Conservation (phyloP, 805 yeast genomes). For the Suhomyces kilbournensis region DNA sequence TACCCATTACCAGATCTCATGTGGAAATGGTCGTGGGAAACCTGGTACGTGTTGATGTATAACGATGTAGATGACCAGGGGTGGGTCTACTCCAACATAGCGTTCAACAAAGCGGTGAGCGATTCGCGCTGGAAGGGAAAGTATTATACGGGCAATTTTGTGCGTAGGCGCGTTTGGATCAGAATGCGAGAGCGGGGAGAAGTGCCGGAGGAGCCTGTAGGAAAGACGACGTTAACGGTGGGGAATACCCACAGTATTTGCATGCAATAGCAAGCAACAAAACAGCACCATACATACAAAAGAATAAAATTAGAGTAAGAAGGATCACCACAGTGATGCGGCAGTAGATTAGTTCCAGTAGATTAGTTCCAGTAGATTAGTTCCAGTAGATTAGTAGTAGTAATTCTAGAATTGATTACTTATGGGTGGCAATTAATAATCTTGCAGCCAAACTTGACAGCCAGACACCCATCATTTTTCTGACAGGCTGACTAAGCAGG, state of each 20-base stretch:
- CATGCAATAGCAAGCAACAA: too few species aligned
- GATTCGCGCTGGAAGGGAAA: constrained; percentile 60
- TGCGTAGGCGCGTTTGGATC: constrained; percentile 66
- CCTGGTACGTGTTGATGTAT: constrained; percentile 73
- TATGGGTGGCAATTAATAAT: too few species aligned
- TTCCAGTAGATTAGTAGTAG: too few species aligned
- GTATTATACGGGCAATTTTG: constrained; percentile 55
- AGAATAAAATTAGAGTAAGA: too few species aligned
- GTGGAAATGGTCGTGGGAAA: constrained; percentile 68
- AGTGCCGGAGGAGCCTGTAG: background rate
- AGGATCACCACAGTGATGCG: too few species aligned
- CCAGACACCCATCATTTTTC: too few species aligned
- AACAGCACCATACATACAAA: too few species aligned
- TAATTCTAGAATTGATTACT: too few species aligned
- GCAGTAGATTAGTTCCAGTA: too few species aligned
- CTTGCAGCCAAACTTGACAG: background rate
- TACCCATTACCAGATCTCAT: constrained; percentile 54
- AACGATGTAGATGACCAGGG: constrained; percentile 79
- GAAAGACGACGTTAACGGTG: background rate
- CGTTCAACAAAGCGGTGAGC: constrained; percentile 34
- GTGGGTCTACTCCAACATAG: constrained; percentile 66
- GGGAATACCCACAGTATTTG: too few species aligned
- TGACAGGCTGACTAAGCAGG: background rate
- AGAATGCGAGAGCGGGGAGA: constrained; percentile 30
- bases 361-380: too few species aligned